Base-by-base conservation (phyloP, 768 basidiomycete species). In the Leccinum variicolor region DNA sequence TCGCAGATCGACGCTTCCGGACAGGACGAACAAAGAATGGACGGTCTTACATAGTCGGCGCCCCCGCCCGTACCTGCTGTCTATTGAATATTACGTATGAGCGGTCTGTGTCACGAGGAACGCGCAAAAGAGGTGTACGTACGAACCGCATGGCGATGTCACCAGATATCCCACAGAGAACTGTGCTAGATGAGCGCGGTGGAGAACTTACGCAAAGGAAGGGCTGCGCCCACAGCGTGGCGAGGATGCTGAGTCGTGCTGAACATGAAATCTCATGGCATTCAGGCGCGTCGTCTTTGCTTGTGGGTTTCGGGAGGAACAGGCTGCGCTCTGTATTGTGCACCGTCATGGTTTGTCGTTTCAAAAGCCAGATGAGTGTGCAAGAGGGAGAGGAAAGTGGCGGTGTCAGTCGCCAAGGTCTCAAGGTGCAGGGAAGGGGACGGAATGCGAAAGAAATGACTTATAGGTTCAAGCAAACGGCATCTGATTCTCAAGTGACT, bases 81-180 rank as follows among this genome's bases (percentile, higher is more conserved):
- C 66, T 15, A 15, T 17, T 3, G 15, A 21, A 6, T 7, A 25
- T 52, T 1, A 19, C 8, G 19, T n/a, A 19, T n/a, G 10, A 50
- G 19, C 13, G 11, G 6, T 55, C 13, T 17, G 10, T 19, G 31
- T 29, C 28, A 29, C 28, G 28, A 29, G 28, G 28, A 29, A 29
- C 9, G 26, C 21, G 29, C 7, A 14, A n/a, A 2, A 3, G 6
- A 14, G 13, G 21, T 56, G n/a, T 33, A 63, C 86, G 53, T 63
- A 90, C 87, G 64, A 90, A 91, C 69, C 89, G 77, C 1, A 87
- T 82, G 3, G 78, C 66, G 50, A 92, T 88, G 59, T 75, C 83
- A 3, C 61, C 73, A 1, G 90, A 87, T 11, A 90, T 64, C 0
- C 87, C n/a, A n/a, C 90, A 91, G 5, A 78, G 76, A 6, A 87